These are phyloP conservation scores for Datura wrightii DNA, from an alignment of 257 asterid species.

Conservation along the genomic window DNA sequence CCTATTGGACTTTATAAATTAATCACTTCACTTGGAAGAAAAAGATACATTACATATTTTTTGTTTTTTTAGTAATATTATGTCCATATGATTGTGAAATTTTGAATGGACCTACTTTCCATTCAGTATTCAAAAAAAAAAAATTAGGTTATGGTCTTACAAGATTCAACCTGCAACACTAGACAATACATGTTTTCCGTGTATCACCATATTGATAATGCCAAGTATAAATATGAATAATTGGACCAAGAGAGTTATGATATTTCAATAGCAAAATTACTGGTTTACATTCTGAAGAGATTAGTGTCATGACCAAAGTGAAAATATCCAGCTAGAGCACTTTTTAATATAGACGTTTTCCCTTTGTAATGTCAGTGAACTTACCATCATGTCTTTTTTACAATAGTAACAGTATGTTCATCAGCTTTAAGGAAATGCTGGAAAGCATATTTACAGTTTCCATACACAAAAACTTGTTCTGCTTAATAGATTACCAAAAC, in stretches of 20 bases:
- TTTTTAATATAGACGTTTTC: too few species aligned
- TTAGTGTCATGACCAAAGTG: background rate
- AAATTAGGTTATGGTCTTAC: background rate
- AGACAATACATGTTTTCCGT: background rate
- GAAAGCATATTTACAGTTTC: background rate
- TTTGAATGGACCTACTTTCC: background rate
- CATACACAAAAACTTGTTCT: background rate
- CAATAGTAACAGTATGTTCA: too few species aligned
- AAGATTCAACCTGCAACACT: background rate
- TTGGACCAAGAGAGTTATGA: background rate
- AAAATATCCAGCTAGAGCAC: background rate
- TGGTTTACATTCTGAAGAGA: background rate
- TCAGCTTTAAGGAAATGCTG: background rate
- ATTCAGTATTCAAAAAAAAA: background rate
- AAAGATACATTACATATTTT: background rate
- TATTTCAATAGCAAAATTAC: background rate
- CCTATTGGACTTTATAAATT: background rate
- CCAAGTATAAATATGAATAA: background rate
- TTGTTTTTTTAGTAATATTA: background rate
- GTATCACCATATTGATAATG: background rate
- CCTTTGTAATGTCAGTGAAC: too few species aligned
- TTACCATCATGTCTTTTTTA: too few species aligned
- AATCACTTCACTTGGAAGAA: background rate
- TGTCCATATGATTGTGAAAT: slow-evolving; percentile 1
- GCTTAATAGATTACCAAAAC: background rate